Evolutionary conservation across 768 basidiomycete species (phyloP).

Genomic region (Heimioporus sp.): DNA sequence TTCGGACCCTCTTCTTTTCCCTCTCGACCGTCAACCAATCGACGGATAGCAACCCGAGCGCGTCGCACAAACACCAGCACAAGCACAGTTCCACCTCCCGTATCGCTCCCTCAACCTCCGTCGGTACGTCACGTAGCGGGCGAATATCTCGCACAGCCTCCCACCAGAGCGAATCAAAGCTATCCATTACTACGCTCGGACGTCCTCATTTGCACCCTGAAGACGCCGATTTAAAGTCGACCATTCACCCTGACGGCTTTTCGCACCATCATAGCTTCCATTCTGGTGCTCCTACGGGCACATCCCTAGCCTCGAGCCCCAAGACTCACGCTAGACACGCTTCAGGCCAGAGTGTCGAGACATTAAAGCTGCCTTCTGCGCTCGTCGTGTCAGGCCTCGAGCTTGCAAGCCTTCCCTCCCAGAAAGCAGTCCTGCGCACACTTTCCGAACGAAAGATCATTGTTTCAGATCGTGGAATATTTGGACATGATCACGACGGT

Average conservation of each 20-base stretch:
- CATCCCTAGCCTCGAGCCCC: constrained; percentile 10
- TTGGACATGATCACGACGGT: constrained; percentile 25
- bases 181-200: constrained; percentile 12
- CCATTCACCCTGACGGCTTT: background rate
- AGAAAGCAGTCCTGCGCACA: constrained; percentile 54
- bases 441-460: constrained; percentile 51
- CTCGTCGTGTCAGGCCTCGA: constrained; percentile 75
- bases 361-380: constrained; percentile 48
- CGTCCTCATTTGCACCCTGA: constrained; percentile 15
- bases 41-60: constrained; percentile 8
- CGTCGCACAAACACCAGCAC: constrained; percentile 17
- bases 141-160: constrained; percentile 22
- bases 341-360: constrained; percentile 18
- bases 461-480: constrained; percentile 29
- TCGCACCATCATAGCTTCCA: constrained; percentile 11
- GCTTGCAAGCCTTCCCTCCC: constrained; percentile 49
- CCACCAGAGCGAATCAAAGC: constrained; percentile 15
- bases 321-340: constrained; percentile 7
- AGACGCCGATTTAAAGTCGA: constrained; percentile 5
- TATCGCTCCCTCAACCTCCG: constrained; percentile 11
- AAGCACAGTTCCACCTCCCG: constrained; percentile 20
- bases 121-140: constrained; percentile 25
- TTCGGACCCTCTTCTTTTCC: constrained; percentile 39
- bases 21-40: constrained; percentile 17
- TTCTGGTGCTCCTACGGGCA: constrained; percentile 13